Evolutionary conservation across 306 rosid genomes (phyloP).

Genomic region (Rosa rugosa): DNA sequence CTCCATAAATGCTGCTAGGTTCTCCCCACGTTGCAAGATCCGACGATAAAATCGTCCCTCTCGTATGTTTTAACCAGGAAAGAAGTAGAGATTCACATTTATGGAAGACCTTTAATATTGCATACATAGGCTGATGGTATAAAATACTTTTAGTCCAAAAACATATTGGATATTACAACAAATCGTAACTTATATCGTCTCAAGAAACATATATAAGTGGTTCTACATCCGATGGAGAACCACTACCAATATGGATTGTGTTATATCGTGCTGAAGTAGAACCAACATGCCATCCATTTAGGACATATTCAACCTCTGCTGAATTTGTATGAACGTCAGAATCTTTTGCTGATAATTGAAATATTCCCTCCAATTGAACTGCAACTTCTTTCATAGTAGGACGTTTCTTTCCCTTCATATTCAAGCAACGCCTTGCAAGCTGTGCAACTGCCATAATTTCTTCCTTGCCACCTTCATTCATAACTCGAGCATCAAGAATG

Average conservation of each 20-base stretch:
- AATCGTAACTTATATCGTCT: neutral
- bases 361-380: neutral
- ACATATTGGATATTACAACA: neutral
- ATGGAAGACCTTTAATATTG: neutral
- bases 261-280: neutral
- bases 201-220: neutral
- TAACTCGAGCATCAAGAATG: slow-evolving; percentile 4
- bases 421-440: slow-evolving; percentile 9
- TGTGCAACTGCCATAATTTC: slow-evolving; percentile 14
- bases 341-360: neutral
- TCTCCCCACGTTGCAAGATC: too few species aligned
- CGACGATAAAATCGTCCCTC: too few species aligned
- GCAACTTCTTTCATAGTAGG: slow-evolving; percentile 20
- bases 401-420: slow-evolving; percentile 1
- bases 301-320: slow-evolving; percentile 12
- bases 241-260: neutral
- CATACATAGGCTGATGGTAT: neutral
- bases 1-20: too few species aligned
- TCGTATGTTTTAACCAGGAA: too few species aligned
- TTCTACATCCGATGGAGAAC: neutral
- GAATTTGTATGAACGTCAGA: neutral
- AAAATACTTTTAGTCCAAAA: neutral
- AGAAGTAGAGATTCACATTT: too few species aligned
- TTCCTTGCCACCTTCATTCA: neutral
- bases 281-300: slow-evolving; percentile 2